These are phyloP conservation scores for Fistulinella staudtii DNA, from an alignment of 1,284 basidiomycete species.

Conservation along the genomic window DNA sequence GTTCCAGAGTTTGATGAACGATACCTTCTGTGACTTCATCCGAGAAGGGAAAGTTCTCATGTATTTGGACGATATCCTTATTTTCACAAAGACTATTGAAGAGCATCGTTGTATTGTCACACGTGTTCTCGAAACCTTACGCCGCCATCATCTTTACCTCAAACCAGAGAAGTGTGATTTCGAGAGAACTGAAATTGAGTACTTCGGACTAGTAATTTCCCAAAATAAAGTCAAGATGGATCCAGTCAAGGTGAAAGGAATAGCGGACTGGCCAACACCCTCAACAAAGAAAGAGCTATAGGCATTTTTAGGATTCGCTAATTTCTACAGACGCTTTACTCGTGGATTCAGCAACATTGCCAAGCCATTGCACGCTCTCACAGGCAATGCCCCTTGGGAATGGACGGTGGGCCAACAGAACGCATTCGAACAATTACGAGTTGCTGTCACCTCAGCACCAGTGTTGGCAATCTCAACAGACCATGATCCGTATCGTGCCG, in stretches of 20 bases:
- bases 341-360: slow-evolving; percentile 30
- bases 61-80: slow-evolving; percentile 4
- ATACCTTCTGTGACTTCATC: background rate
- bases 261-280: slow-evolving; percentile 32
- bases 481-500: slow-evolving; percentile 1
- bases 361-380: slow-evolving; percentile 26
- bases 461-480: slow-evolving; percentile 6
- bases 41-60: background rate
- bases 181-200: slow-evolving; percentile 16
- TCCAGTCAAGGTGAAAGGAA: slow-evolving; percentile 27
- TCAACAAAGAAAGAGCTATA: slow-evolving; percentile 17
- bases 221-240: slow-evolving; percentile 2
- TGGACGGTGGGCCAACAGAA: background rate
- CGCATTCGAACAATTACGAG: background rate
- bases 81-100: slow-evolving; percentile 10
- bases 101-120: slow-evolving; percentile 21
- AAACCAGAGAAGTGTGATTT: slow-evolving; percentile 41
- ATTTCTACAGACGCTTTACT: background rate
- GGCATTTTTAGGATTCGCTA: background rate
- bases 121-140: slow-evolving; percentile 32
- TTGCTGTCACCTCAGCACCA: background rate
- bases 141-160: slow-evolving; percentile 8
- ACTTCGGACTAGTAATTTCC: background rate
- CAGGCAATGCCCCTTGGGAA: too few relatives aligned
- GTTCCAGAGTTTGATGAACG: slow-evolving; percentile 23